A percentile compares a stretch with the other conserved stretches of the same genome.
Conservation (phyloP, 2,329 filamentous ascomycete species). For the Aspergillus sp. region DNA sequence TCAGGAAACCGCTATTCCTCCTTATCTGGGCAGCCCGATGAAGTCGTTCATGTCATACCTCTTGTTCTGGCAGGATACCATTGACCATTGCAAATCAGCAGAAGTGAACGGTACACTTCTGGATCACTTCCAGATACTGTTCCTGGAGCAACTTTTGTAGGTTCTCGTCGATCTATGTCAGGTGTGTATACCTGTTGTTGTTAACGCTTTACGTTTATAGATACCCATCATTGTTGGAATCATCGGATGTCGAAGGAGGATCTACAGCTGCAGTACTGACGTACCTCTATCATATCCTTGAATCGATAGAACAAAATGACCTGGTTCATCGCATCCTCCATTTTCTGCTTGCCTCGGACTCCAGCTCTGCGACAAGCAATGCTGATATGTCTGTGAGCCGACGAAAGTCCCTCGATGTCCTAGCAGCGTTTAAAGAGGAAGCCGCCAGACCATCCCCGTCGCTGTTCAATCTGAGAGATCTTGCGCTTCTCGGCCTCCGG, state of each 20-base stretch:
- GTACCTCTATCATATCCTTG: constrained; percentile 82
- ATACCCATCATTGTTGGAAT: constrained; percentile 92
- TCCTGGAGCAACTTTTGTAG: constrained; percentile 85
- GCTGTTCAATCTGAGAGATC: constrained; percentile 86
- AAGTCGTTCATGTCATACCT: constrained; percentile 92
- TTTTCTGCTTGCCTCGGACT: constrained; percentile 72
- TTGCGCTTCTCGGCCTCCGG: constrained; percentile 74
- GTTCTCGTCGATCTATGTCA: constrained; percentile 23
- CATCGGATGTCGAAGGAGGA: constrained; percentile 91
- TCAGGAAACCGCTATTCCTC: constrained; percentile 65
- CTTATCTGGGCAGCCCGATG: constrained; percentile 76
- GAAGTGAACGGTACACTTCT: constrained; percentile 89
- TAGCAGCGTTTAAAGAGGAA: constrained; percentile 68
- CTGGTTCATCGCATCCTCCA: constrained; percentile 89
- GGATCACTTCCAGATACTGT: constrained; percentile 95
- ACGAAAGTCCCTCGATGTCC: constrained; percentile 79
- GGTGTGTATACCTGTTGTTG: too few species aligned
- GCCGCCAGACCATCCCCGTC: constrained; percentile 71
- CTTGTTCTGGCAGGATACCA: constrained; percentile 94
- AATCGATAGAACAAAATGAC: constrained; percentile 84
- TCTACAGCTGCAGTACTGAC: constrained; percentile 94
- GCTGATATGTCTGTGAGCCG: constrained; percentile 50
- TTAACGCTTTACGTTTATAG: constrained; percentile 35
- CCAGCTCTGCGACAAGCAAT: constrained; percentile 51
- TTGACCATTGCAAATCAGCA: constrained; percentile 86